Conservation (phyloP, 345 rosid species). For the Carallia brachiata region DNA sequence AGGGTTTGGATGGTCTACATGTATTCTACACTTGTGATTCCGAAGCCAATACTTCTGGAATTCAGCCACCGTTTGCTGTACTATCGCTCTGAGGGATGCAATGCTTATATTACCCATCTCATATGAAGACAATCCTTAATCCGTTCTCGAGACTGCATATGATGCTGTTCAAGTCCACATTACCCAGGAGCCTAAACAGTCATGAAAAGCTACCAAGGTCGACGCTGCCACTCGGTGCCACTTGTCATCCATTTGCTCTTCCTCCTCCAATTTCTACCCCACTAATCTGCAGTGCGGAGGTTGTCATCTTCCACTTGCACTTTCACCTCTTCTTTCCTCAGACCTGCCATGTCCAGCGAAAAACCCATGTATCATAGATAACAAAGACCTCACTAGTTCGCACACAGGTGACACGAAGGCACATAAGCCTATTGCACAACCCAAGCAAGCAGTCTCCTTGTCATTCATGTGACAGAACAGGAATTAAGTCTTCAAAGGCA, state of each 20-base stretch:
- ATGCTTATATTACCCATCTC: too few species aligned
- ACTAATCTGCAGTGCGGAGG: slow-evolving; percentile 12
- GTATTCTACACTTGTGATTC: too few species aligned
- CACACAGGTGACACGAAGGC: slow-evolving; percentile 2
- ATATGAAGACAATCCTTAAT: not conserved
- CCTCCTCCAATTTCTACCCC: slow-evolving; percentile 11
- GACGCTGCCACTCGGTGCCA: slow-evolving; percentile 18
- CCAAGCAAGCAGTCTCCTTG: slow-evolving; percentile 3
- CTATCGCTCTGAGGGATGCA: too few species aligned
- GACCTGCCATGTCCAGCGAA: slow-evolving; percentile 2
- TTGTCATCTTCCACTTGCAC: not conserved
- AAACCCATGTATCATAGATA: not conserved
- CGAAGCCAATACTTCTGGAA: too few species aligned
- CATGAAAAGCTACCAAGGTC: slow-evolving; percentile 10
- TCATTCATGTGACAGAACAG: not conserved
- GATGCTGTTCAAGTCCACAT: slow-evolving; percentile 11
- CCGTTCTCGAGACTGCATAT: slow-evolving; percentile 17
- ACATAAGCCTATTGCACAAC: slow-evolving; percentile 19
- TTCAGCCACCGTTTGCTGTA: too few species aligned
- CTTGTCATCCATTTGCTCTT: slow-evolving; percentile 15
- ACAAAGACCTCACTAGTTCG: not conserved
- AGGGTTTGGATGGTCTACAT: too few species aligned
- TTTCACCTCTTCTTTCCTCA: slow-evolving; percentile 19
- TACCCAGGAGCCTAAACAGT: slow-evolving; percentile 21
- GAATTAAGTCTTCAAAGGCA: too few species aligned